Percentiles rank a stretch among this genome's conserved stretches.
phyloP scores from a whole-genome alignment of 495 filamentous ascomycete species.

The Aspergillus indologenus region DNA sequence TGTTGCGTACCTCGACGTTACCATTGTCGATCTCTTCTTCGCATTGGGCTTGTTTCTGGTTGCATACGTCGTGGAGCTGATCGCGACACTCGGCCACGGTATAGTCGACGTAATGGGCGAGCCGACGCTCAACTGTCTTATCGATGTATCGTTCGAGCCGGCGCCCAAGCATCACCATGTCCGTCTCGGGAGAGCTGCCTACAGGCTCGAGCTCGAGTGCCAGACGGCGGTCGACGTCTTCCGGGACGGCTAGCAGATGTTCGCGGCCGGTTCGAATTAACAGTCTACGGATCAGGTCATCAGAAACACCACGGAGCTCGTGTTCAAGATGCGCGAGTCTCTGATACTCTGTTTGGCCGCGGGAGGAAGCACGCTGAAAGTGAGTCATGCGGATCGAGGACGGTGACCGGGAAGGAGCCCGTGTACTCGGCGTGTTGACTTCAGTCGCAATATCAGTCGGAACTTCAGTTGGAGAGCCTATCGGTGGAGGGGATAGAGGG shows the following conservation, averaged over 20 bases:
- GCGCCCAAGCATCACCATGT: conserved; percentile 14
- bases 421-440: conserved; percentile 22
- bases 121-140: conserved; percentile 12
- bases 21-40: conserved; percentile 19
- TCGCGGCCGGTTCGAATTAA: conserved; percentile 17
- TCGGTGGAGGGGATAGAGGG: conserved; percentile 16
- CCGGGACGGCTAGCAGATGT: conserved; percentile 21
- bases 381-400: conserved; percentile 18
- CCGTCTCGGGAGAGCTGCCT: too few species aligned
- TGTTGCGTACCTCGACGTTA: conserved; percentile 18
- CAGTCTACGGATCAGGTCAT: conserved; percentile 17
- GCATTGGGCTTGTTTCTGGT: conserved; percentile 17
- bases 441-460: conserved; percentile 24
- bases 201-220: conserved; percentile 9
- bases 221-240: conserved; percentile 14
- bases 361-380: conserved; percentile 17
- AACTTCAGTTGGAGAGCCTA: conserved; percentile 22
- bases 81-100: conserved; percentile 18
- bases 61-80: conserved; percentile 18
- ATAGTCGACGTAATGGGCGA: too few species aligned
- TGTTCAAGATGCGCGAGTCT: conserved; percentile 17
- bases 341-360: conserved; percentile 13
- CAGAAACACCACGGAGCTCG: conserved; percentile 18
- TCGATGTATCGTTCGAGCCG: conserved; percentile 19
- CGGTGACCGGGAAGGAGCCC: conserved; percentile 17